Base-by-base conservation (phyloP, 1,139 yeast genomes). In the Kurtzmaniella quercitrusa region DNA sequence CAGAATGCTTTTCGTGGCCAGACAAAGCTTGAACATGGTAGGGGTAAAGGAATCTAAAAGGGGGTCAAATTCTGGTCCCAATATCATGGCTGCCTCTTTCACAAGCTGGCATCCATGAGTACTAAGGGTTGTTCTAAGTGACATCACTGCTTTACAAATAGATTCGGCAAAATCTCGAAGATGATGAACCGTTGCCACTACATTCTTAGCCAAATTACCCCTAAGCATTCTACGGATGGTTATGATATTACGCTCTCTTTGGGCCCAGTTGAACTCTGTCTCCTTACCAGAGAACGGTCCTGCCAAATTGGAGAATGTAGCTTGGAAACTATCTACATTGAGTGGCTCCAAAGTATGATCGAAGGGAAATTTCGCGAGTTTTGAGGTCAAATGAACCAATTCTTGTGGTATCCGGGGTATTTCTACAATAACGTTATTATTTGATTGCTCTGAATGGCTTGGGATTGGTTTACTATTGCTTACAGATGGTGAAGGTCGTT, bases 181-280 rank as follows among this genome's bases (percentile, higher is more conserved):
- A 21, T 68, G 62, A 19, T 65, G 52, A 5, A 77, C 55, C 37
- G 84, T 61, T 1, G 68, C 10, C 16, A 5, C 23, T 9, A 91
- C 75, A 9, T 85, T 82, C n/a, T 81, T 89, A 2, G 77, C 60
- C 1, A 67, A 9, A 54, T 82, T 79, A 2, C 91, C 91, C 37
- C 90, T 66, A 2, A 88, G 52, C 2, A 85, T 57, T 1, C 75
- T 68, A 45, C 97, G 71, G 34, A 89, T 57, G 43, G 71, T 73
- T 1, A 75, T 55, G 2, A 90, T 75, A 45, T 68, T 68, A 45
- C 75, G 74, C 54, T 91, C 97, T 55, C 99, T 73, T 1, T 59
- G 55, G 21, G 72, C 66, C 99, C 99, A 93, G 57, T 93, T 93
- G 48, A 74, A 75, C 57, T 94, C 98, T 0, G 95, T 85, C 61